Evolutionary conservation across 2,329 filamentous ascomycete genomes (phyloP).

Genomic region (Nakataea oryzae): DNA sequence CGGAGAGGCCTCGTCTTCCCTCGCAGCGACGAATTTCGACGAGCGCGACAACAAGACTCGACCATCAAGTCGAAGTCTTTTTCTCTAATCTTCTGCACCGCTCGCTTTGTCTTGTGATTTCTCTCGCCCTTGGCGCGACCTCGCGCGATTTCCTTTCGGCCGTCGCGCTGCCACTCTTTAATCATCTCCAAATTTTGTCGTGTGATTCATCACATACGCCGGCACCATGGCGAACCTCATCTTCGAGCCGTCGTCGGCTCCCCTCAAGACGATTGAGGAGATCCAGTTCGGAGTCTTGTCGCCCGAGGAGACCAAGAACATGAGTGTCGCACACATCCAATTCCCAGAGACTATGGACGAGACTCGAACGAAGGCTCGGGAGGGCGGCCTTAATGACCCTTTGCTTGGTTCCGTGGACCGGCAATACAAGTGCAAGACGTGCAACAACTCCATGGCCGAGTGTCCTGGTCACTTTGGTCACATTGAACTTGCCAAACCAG

Average conservation of each 20-base stretch:
- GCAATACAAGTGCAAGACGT: constrained; percentile 91
- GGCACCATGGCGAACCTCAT: constrained; percentile 81
- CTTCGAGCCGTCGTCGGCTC: constrained; percentile 87
- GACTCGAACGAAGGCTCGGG: constrained; percentile 78
- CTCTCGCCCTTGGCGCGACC: not conserved
- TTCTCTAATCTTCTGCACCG: not conserved
- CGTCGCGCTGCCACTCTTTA: not conserved
- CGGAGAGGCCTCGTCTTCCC: constrained; percentile 1
- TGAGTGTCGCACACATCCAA: constrained; percentile 92
- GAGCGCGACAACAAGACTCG: not conserved
- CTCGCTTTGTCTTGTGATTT: not conserved
- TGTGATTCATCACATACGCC: constrained; percentile 6
- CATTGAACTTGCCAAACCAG: constrained; percentile 92
- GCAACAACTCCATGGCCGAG: constrained; percentile 88
- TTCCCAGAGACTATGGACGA: constrained; percentile 99
- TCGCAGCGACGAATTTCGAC: not conserved
- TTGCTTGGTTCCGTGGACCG: constrained; percentile 94
- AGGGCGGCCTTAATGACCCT: constrained; percentile 89
- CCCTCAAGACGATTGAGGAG: constrained; percentile 95
- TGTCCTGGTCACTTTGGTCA: constrained; percentile 98
- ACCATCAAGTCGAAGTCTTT: not conserved
- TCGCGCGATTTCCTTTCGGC: not conserved
- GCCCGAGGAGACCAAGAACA: constrained; percentile 96
- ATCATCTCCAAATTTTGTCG: constrained; percentile 1
- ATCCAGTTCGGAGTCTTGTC: constrained; percentile 98